phyloP scores from a whole-genome alignment of 345 rosid species.

The Lumnitzera racemosa region DNA sequence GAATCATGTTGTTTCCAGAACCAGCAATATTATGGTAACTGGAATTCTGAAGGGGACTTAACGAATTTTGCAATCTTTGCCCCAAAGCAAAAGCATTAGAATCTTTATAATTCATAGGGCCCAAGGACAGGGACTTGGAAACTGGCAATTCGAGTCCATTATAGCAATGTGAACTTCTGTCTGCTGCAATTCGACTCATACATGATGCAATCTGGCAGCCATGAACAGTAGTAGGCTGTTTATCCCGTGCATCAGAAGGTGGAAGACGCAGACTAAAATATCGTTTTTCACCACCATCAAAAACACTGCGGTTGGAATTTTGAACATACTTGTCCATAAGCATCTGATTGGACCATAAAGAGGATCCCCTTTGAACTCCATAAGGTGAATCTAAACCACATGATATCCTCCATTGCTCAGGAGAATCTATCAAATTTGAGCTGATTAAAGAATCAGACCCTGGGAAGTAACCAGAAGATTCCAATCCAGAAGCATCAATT shows the following conservation, averaged over 20 bases:
- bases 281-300: slow-evolving; percentile 58
- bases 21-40: slow-evolving; percentile 47
- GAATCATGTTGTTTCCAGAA: slow-evolving; percentile 48
- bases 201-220: slow-evolving; percentile 65
- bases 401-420: slow-evolving; percentile 49
- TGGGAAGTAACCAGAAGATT: slow-evolving; percentile 37
- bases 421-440: slow-evolving; percentile 47
- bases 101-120: slow-evolving; percentile 46
- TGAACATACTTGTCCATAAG: slow-evolving; percentile 49
- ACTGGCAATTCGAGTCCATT: slow-evolving; percentile 50
- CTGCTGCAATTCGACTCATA: slow-evolving; percentile 44
- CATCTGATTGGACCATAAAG: slow-evolving; percentile 47
- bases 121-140: slow-evolving; percentile 38
- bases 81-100: slow-evolving; percentile 43
- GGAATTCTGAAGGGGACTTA: slow-evolving; percentile 46
- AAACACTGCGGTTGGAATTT: slow-evolving; percentile 32
- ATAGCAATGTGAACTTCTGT: slow-evolving; percentile 34
- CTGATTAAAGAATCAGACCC: slow-evolving; percentile 43
- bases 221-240: slow-evolving; percentile 75
- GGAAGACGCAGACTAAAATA: slow-evolving; percentile 64
- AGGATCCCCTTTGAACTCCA: slow-evolving; percentile 53
- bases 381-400: slow-evolving; percentile 44
- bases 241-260: slow-evolving; percentile 51
- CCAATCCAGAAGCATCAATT: slow-evolving; percentile 30
- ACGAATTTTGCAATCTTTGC: slow-evolving; percentile 58